A percentile compares a stretch with the other conserved stretches of the same genome.
Conservation (phyloP, 495 filamentous ascomycete species). For the Aeminium ludgeri region DNA sequence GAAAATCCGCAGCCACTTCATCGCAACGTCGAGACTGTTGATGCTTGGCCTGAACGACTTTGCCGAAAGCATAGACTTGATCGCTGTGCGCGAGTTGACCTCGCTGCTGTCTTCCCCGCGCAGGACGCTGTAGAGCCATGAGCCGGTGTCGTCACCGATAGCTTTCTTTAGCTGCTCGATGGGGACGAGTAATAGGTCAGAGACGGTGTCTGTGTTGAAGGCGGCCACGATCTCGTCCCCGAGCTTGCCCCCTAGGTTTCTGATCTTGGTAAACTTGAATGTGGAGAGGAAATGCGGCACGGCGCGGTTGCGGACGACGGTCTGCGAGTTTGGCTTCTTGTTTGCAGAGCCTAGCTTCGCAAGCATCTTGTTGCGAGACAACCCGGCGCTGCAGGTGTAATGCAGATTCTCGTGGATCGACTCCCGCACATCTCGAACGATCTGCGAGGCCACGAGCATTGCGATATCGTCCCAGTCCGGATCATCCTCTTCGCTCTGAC, state of each 20-base stretch:
- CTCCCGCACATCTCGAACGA: conserved; percentile 57
- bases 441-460: conserved; percentile 71
- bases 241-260: conserved; percentile 90
- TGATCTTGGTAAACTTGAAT: conserved; percentile 92
- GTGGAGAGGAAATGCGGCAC: conserved; percentile 60
- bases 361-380: conserved; percentile 86
- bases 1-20: conserved; percentile 82
- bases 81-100: conserved; percentile 79
- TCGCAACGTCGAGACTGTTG: conserved; percentile 60
- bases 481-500: conserved; percentile 59
- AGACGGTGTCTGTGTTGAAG: conserved; percentile 68
- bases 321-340: conserved; percentile 90
- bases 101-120: conserved; percentile 75
- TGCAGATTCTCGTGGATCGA: conserved; percentile 48
- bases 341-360: conserved; percentile 80
- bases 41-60: conserved; percentile 87
- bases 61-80: conserved; percentile 95
- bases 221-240: conserved; percentile 63
- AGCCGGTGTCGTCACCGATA: conserved; percentile 70
- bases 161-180: conserved; percentile 64
- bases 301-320: conserved; percentile 71
- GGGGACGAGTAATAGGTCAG: conserved; percentile 54
- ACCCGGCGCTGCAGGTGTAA: conserved; percentile 82
- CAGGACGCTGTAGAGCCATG: conserved; percentile 75
- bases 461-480: conserved; percentile 95